Base-by-base conservation (phyloP, 2,329 filamentous ascomycete species). In the Daldinia sp. region DNA sequence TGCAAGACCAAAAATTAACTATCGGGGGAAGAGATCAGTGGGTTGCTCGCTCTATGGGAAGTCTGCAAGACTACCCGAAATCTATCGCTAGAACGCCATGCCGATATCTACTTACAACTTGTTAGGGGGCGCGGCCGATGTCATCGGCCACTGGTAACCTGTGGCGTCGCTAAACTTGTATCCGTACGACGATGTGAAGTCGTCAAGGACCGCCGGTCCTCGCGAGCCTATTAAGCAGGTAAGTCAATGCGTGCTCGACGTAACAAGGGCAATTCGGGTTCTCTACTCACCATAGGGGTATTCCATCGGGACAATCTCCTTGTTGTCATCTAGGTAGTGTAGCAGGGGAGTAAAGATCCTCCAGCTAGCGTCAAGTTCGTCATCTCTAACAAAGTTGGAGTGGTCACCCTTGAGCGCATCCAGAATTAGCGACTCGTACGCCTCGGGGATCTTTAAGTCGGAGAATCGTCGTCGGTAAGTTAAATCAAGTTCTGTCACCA, bases 221-320 rank as follows among this genome's bases (percentile, higher is more conserved):
- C 96, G 94, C 63, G 95, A 99, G 71, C 95, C 95, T 99, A 71
- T 23, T 19, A 55, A 30, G 15, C n/a, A 34, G 6, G 39, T n/a
- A 34, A 48, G 54, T 76, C 59, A 74, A 73, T 71, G 19, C 68
- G 39, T 52, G 10, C 35, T 32, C n/a, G 29, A 29, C 25, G 17
- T 21, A 8, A 34, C 8, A 13, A n/a, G 10, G 3, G 9, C 17
- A 9, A 29, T 19, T 29, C 1, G n/a, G 25, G 3, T 13, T n/a
- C 11, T 19, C 19, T 41, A 79, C 91, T 82, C 82, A 97, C 95
- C 95, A 77, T 99, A 99, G 70, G 96, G 94, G 82, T 99, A 99
- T 76, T 97, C 94, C 95, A 99, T 99, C 23, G 95, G 95, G 63
- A 97, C 92, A 70, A 99, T 98, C 82, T 99, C 95, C 86, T 97